phyloP scores from a whole-genome alignment of 768 basidiomycete species.

The Auricularia auricula-judae region DNA sequence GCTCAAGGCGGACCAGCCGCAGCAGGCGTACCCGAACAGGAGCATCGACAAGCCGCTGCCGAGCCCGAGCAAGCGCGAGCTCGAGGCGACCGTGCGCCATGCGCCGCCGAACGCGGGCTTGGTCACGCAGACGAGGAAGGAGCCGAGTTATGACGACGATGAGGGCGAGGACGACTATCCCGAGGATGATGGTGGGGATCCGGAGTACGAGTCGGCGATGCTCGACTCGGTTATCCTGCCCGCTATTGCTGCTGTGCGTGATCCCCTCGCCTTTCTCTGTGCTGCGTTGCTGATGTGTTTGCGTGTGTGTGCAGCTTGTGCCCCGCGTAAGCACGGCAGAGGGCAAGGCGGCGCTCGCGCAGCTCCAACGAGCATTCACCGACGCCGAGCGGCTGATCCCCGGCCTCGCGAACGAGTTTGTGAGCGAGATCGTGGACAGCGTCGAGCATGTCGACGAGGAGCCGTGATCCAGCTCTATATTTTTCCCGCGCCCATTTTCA shows the following conservation, averaged over 20 bases:
- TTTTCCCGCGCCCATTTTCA: not conserved
- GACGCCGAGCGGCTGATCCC: constrained; percentile 94
- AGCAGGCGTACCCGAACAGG: not conserved
- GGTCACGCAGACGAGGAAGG: constrained; percentile 45
- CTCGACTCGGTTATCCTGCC: constrained; percentile 91
- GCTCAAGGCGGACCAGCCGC: constrained; percentile 47
- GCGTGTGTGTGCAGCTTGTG: constrained; percentile 35
- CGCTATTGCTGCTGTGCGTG: constrained; percentile 78
- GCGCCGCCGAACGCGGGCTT: constrained; percentile 4
- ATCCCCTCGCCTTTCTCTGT: no score
- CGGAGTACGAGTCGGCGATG: constrained; percentile 70
- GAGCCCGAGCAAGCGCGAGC: constrained; percentile 22
- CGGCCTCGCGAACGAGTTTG: constrained; percentile 84
- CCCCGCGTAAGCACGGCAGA: constrained; percentile 90
- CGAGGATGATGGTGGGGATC: constrained; percentile 35
- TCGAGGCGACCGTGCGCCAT: constrained; percentile 63
- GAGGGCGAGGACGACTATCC: constrained; percentile 38
- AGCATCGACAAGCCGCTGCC: constrained; percentile 1
- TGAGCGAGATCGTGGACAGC: constrained; percentile 89
- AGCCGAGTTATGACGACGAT: constrained; percentile 45
- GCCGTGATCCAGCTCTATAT: constrained; percentile 22
- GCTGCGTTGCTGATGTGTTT: no score
- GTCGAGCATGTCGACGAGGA: constrained; percentile 84
- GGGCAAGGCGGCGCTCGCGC: constrained; percentile 73
- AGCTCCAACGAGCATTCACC: constrained; percentile 84